Percentiles rank a stretch among this genome's conserved stretches.
phyloP scores from a whole-genome alignment of 2,329 filamentous ascomycete genomes.

The Leptographium procerum region DNA sequence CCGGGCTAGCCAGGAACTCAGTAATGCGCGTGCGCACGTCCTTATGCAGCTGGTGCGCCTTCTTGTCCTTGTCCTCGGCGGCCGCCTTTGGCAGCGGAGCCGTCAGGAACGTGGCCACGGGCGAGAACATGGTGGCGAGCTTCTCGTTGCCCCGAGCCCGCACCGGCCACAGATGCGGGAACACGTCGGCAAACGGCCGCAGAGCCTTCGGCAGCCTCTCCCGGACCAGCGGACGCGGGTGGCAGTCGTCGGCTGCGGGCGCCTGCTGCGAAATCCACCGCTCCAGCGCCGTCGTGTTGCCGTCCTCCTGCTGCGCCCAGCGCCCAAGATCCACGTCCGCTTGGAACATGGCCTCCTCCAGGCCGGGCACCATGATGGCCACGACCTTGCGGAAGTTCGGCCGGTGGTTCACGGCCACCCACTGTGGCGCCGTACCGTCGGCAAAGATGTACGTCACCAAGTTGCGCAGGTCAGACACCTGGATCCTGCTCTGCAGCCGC shows the following conservation, averaged over 20 bases:
- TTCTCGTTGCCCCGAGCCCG: constrained; percentile 74
- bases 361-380: constrained; percentile 78
- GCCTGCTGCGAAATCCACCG: constrained; percentile 22
- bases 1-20: constrained; percentile 58
- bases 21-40: constrained; percentile 74
- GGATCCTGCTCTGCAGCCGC: constrained; percentile 50
- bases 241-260: constrained; percentile 41
- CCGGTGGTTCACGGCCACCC: constrained; percentile 51
- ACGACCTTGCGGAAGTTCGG: constrained; percentile 68
- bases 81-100: constrained; percentile 56
- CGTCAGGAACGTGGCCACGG: constrained; percentile 72
- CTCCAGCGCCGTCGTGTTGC: constrained; percentile 20
- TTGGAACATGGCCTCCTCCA: constrained; percentile 85
- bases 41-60: constrained; percentile 35
- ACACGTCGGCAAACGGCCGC: constrained; percentile 66
- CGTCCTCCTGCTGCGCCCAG: constrained; percentile 26
- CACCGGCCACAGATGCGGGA: constrained; percentile 80
- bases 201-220: constrained; percentile 42
- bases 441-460: constrained; percentile 56
- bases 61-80: constrained; percentile 49
- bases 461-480: constrained; percentile 50
- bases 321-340: constrained; percentile 37
- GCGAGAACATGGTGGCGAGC: constrained; percentile 72
- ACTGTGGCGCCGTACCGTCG: constrained; percentile 52
- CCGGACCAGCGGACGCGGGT: constrained; percentile 40